Percentiles rank a stretch among this genome's conserved stretches.
These are phyloP conservation scores for Penicillium coffeae DNA, from an alignment of 495 filamentous ascomycete species.

Conservation along the genomic window DNA sequence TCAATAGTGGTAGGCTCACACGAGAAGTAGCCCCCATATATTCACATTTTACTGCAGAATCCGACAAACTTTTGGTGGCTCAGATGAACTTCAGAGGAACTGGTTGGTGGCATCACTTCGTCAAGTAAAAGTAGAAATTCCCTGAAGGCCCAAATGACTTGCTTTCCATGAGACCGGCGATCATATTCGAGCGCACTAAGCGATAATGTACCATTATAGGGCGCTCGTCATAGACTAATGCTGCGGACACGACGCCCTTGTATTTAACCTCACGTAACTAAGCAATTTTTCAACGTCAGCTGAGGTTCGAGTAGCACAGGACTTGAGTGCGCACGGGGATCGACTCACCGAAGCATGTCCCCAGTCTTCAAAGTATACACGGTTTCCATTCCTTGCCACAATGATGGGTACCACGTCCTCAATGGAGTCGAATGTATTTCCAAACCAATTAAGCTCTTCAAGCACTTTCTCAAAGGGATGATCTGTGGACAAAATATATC, in stretches of 20 bases:
- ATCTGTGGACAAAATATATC: conserved; percentile 18
- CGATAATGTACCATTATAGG: conserved; percentile 31
- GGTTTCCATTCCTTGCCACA: conserved; percentile 16
- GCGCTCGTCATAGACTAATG: conserved; percentile 27
- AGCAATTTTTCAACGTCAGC: no score
- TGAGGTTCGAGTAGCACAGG: no score
- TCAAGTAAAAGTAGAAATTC: conserved; percentile 15
- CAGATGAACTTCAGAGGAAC: neutral
- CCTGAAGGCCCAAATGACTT: conserved; percentile 5
- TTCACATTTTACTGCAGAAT: no score
- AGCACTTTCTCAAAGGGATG: conserved; percentile 17
- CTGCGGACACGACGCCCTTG: conserved; percentile 20
- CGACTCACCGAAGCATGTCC: conserved; percentile 20
- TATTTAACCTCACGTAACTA: conserved; percentile 26
- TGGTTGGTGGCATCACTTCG: conserved; percentile 1
- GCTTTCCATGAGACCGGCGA: conserved; percentile 26
- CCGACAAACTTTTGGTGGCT: neutral
- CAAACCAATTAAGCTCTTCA: conserved; percentile 20
- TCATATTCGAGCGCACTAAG: conserved; percentile 17
- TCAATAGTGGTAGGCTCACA: no score
- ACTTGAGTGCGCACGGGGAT: no score
- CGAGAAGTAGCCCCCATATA: no score
- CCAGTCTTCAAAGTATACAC: conserved; percentile 16
- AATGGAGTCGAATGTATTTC: conserved; percentile 14
- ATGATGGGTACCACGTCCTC: conserved; percentile 23